Conservation (phyloP, 495 filamentous ascomycete species). For the Darksidea phi region DNA sequence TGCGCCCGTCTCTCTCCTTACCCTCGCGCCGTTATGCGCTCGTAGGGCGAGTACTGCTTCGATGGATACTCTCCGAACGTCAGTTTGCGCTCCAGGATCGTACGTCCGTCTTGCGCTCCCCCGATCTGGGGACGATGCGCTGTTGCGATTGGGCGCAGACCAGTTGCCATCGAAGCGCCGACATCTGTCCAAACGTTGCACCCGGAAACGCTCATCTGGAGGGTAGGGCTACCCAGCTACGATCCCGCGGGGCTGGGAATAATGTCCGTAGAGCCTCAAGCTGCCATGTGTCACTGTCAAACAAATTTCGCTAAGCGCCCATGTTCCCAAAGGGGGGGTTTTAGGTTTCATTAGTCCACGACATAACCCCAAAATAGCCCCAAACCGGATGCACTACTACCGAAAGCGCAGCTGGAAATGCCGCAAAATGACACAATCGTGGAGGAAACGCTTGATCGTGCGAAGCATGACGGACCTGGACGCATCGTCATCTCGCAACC, state of each 20-base stretch:
- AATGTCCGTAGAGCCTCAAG: conserved; percentile 27
- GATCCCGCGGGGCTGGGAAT: neutral
- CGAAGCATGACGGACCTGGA: too few species aligned
- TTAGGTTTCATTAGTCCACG: conserved; percentile 26
- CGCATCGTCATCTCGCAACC: too few species aligned
- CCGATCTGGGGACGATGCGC: neutral
- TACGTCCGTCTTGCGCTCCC: neutral
- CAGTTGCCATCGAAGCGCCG: conserved; percentile 24
- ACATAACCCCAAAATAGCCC: conserved; percentile 17
- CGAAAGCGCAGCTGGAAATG: conserved; percentile 12
- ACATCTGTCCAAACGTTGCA: conserved; percentile 21
- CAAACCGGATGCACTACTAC: conserved; percentile 17
- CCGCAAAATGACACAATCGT: conserved; percentile 23
- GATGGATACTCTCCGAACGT: conserved; percentile 21
- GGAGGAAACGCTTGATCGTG: too few species aligned
- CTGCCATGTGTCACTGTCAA: conserved; percentile 30
- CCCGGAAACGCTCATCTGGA: conserved; percentile 18
- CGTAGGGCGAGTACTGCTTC: neutral
- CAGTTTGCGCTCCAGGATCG: conserved; percentile 18
- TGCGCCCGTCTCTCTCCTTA: neutral
- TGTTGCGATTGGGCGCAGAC: conserved; percentile 17
- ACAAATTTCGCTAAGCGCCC: conserved; percentile 28
- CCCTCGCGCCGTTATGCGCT: neutral
- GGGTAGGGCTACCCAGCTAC: conserved; percentile 6
- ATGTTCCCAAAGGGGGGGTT: conserved; percentile 1